Evolutionary conservation across 345 rosid genomes (phyloP).

Genomic region (Rhodamnia rubescens): DNA sequence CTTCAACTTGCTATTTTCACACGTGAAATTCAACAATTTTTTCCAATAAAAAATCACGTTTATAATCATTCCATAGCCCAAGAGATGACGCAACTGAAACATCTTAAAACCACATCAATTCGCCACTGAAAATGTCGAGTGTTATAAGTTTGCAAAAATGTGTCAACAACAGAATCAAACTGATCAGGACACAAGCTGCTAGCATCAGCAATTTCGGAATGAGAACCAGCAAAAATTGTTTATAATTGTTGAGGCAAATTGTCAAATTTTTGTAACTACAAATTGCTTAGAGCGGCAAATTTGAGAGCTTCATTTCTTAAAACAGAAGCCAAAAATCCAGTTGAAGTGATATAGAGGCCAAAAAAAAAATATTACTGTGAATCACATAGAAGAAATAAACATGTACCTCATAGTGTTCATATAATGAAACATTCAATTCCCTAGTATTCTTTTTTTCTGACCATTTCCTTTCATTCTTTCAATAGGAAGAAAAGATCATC

Average conservation of each 20-base stretch:
- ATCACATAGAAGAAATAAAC: not conserved
- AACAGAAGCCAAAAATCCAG: not conserved
- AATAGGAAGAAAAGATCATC: not conserved
- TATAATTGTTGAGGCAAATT: not conserved
- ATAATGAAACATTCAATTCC: not conserved
- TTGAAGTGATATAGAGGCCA: not conserved
- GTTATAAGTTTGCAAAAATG: not conserved
- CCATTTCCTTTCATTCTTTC: not conserved
- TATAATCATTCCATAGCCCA: not conserved
- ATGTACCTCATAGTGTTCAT: not conserved
- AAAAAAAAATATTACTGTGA: not conserved
- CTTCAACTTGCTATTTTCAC: not conserved
- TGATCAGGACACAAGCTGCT: not conserved
- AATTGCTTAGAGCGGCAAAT: not conserved
- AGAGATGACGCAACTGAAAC: not conserved
- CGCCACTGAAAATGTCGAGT: not conserved
- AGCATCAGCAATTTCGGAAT: not conserved
- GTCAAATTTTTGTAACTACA: not conserved
- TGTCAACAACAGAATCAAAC: not conserved
- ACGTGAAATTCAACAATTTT: not conserved
- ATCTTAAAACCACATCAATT: not conserved
- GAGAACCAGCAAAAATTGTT: not conserved
- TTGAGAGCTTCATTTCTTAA: not conserved
- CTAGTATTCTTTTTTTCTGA: not conserved
- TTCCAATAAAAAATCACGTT: not conserved